phyloP scores from a whole-genome alignment of 1,139 yeast genomes.

The Kurtzmaniella quercitrusa region DNA sequence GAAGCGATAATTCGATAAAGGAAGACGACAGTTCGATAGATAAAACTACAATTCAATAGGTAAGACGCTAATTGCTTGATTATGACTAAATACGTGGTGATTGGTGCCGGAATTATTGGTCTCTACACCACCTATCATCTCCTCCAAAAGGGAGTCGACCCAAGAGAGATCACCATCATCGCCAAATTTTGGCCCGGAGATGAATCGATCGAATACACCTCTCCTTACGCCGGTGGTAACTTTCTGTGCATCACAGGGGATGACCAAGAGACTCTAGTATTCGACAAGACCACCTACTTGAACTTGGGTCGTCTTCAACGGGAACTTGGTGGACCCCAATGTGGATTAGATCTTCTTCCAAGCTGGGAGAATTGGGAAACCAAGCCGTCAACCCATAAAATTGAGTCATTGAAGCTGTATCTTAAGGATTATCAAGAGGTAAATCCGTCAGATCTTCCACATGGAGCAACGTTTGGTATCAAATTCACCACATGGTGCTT shows the following conservation, averaged over 20 bases:
- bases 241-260: conserved; percentile 63
- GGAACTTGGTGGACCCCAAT: conserved; percentile 45
- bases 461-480: conserved; percentile 50
- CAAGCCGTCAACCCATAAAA: conserved; percentile 38
- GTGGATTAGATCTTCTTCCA: conserved; percentile 53
- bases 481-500: conserved; percentile 59
- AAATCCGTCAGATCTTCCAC: conserved; percentile 32
- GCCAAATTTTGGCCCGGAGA: conserved; percentile 74
- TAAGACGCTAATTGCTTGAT: too few species aligned
- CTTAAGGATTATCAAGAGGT: conserved; percentile 39
- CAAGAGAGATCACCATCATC: conserved; percentile 48
- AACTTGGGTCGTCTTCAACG: conserved; percentile 40
- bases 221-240: conserved; percentile 81
- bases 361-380: conserved; percentile 55
- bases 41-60: too few species aligned
- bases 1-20: too few species aligned
- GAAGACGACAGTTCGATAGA: too few species aligned
- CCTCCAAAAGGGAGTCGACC: conserved; percentile 41
- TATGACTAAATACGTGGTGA: conserved; percentile 27
- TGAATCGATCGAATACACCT: conserved; percentile 62
- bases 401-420: conserved; percentile 41
- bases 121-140: conserved; percentile 58
- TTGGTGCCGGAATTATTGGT: conserved; percentile 66
- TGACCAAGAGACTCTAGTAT: conserved; percentile 46
- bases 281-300: conserved; percentile 53